phyloP scores from a whole-genome alignment of 176 grass and related monocot genomes.

The Ampelocalamus luodianensis region DNA sequence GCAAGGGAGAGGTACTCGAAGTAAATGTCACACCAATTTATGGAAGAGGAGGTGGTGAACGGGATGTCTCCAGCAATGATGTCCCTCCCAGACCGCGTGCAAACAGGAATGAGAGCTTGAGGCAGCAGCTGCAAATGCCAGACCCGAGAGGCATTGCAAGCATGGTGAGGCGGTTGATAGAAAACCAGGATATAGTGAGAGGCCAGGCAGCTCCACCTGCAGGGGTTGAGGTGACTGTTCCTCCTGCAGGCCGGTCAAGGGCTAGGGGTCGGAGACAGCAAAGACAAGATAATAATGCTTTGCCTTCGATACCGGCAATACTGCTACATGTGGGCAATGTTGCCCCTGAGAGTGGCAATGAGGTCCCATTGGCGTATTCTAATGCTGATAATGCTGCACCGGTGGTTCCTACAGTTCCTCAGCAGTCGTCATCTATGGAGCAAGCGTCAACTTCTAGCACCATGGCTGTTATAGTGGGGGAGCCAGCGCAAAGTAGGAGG shows the following conservation, averaged over 20 bases:
- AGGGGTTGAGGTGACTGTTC: constrained; percentile 10
- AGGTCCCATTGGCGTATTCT: constrained; percentile 13
- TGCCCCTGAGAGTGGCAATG: constrained; percentile 6
- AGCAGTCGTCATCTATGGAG: constrained; percentile 49
- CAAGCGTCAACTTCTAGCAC: constrained; percentile 57
- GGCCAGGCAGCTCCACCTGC: constrained; percentile 36
- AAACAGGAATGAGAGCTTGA: constrained; percentile 57
- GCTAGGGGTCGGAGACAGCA: constrained; percentile 44
- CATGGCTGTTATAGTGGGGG: constrained; percentile 39
- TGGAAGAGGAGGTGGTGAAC: constrained; percentile 62
- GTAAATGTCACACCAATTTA: constrained; percentile 77
- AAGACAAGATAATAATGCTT: constrained; percentile 36
- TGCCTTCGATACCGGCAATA: constrained; percentile 13
- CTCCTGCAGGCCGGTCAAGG: constrained; percentile 41
- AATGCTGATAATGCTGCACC: not conserved
- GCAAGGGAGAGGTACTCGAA: constrained; percentile 72
- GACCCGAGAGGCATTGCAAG: constrained; percentile 36
- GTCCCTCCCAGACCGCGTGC: constrained; percentile 73
- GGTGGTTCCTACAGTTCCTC: not conserved
- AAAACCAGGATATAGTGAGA: constrained; percentile 45
- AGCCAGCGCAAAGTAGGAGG: constrained; percentile 31
- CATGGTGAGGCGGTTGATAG: constrained; percentile 49
- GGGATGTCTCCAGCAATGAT: constrained; percentile 4
- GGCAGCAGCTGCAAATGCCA: constrained; percentile 54
- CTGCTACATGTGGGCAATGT: not conserved